Base-by-base conservation (phyloP, 1,139 yeast genomes). In the Candida sanyaensis region DNA sequence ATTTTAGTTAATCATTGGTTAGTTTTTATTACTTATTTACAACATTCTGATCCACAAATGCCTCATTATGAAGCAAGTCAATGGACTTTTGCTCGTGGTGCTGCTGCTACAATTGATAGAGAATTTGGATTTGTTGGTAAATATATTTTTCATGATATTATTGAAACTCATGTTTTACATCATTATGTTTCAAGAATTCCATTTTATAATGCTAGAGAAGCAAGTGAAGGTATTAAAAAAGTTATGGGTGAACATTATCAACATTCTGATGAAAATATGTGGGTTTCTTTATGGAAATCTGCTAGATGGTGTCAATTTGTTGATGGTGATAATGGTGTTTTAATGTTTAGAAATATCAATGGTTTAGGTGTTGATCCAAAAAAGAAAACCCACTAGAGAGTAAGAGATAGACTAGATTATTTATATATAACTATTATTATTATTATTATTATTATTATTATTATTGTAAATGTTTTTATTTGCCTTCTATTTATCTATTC, bases 41-140 rank as follows among this genome's bases (percentile, higher is more conserved):
- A 88, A 69, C 96, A 88, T 73, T 81, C 95, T 31, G 95, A 86
- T 68, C 87, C 91, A 41, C 68, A 82, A 13, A 76, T 88, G 76
- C 90, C 96, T 41, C 96, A 88, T 68, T 88, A 88, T 72, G 84
- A 81, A 50, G 80, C 83, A 47, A 67, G 68, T 33, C 83, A 85
- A 69, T 88, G 96, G 96, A 88, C 80, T 59, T 88, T 88, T 66
- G 93, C 95, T 50, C 79, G 91, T 61, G 96, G 96, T 58, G 96
- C 96, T 27, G 91, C 93, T 49, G 86, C 92, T 53, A 88, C 96
- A 50, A 83, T 88, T 57, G 96, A 88, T 69, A 81, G 96, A 64
- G 83, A 88, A 60, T 86, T 86, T 66, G 93, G 95, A 26, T 86
- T 88, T 61, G 73, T 88, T 55, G 96, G 96, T 48, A 81, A 81